phyloP scores from a whole-genome alignment of 495 filamentous ascomycete species.

The Annulohypoxylon maeteangense region DNA sequence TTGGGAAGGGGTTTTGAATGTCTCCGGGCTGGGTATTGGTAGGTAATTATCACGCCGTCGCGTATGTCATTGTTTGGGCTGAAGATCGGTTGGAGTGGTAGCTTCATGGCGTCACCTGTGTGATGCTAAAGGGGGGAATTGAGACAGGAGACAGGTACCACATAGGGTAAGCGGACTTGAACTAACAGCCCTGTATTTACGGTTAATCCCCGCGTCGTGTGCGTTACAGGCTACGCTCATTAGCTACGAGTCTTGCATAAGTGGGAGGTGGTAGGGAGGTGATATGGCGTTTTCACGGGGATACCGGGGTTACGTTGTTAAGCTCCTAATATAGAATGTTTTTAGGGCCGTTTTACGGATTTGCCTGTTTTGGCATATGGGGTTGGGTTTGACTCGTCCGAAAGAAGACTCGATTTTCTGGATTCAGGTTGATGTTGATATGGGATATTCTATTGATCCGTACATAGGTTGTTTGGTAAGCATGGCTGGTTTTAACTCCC shows the following conservation, averaged over 20 bases:
- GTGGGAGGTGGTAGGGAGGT: background rate
- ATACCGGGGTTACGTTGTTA: slow-evolving; percentile 17
- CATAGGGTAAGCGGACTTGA: too few relatives aligned
- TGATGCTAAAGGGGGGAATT: too few relatives aligned
- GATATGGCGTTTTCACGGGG: background rate
- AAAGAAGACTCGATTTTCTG: background rate
- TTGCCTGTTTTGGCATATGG: background rate
- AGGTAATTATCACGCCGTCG: too few relatives aligned
- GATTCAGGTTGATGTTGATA: background rate
- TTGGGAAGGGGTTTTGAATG: too few relatives aligned
- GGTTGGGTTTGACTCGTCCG: background rate
- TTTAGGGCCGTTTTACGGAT: background rate
- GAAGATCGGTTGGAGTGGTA: too few relatives aligned
- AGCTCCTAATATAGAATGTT: background rate
- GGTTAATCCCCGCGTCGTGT: too few relatives aligned
- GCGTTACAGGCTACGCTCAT: too few relatives aligned
- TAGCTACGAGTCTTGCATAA: background rate
- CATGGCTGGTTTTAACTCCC: background rate
- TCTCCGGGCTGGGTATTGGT: too few relatives aligned
- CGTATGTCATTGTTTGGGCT: too few relatives aligned
- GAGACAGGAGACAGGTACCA: too few relatives aligned
- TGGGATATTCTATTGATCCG: background rate
- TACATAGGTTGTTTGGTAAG: background rate
- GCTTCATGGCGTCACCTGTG: too few relatives aligned
- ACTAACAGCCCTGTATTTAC: too few relatives aligned